Percentiles rank a stretch among this genome's conserved stretches.
These are phyloP conservation scores for Podaxis sp. DNA, from an alignment of 768 basidiomycete genomes.

Conservation along the genomic window DNA sequence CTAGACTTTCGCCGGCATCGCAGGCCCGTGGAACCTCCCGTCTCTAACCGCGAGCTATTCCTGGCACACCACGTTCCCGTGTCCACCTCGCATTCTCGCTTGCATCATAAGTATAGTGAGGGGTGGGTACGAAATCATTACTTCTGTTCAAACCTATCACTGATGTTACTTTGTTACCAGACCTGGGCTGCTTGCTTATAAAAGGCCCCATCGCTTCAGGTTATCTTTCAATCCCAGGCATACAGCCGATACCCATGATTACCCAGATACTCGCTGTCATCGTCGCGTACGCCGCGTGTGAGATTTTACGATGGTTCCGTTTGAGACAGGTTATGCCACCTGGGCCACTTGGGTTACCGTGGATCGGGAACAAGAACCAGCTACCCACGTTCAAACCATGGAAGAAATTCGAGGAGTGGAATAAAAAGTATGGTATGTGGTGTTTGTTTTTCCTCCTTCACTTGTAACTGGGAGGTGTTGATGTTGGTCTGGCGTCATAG, in stretches of 20 bases:
- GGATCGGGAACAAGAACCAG: slow-evolving; percentile 46
- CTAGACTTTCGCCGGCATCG: neutral
- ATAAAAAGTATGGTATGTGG: slow-evolving; percentile 40
- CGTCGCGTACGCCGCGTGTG: slow-evolving; percentile 23
- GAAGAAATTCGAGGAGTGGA: slow-evolving; percentile 49
- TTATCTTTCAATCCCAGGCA: no score
- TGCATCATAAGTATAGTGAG: neutral
- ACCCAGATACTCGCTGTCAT: neutral
- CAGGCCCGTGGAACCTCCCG: neutral
- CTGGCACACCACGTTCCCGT: neutral
- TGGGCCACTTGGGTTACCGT: slow-evolving; percentile 43
- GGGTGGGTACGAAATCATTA: neutral
- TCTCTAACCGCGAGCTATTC: neutral
- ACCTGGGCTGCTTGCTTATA: neutral
- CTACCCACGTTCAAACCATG: slow-evolving; percentile 46
- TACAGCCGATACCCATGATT: neutral
- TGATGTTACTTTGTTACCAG: neutral
- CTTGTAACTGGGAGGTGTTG: neutral
- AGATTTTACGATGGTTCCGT: slow-evolving; percentile 28
- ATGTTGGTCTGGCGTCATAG: slow-evolving; percentile 21
- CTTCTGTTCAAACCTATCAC: neutral
- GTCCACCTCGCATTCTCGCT: neutral
- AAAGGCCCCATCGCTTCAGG: neutral
- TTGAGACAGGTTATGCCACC: slow-evolving; percentile 42
- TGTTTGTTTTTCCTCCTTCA: neutral